Percentiles rank a stretch among this genome's conserved stretches.
Evolutionary conservation across 2,329 filamentous ascomycete genomes (phyloP).

Genomic region (Cladosporium halotolerans): DNA sequence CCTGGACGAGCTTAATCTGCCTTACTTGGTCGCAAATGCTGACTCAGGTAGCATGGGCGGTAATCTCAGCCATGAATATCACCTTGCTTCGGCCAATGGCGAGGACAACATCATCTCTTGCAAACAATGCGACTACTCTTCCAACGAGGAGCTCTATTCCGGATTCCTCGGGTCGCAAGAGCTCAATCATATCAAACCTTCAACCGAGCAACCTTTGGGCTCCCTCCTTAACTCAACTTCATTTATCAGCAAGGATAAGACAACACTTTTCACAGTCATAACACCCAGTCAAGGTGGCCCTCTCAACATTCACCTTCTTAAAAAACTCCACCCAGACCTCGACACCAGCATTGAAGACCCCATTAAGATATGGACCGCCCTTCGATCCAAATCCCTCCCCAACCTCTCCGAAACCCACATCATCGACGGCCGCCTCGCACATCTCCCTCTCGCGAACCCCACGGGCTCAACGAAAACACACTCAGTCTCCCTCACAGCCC

Average conservation of each 20-base stretch:
- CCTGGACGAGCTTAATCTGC: slow-evolving; percentile 76
- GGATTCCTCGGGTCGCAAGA: neutral
- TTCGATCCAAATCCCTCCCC: slow-evolving; percentile 11
- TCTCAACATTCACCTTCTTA: slow-evolving; percentile 59
- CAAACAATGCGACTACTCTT: slow-evolving; percentile 63
- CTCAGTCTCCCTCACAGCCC: slow-evolving; percentile 58
- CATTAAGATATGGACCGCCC: slow-evolving; percentile 12
- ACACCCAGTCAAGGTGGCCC: slow-evolving; percentile 25
- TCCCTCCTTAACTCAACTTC: neutral
- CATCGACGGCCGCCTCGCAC: slow-evolving; percentile 13
- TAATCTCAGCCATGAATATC: slow-evolving; percentile 88
- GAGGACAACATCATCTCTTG: slow-evolving; percentile 83
- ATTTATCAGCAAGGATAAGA: slow-evolving; percentile 58
- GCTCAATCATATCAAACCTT: neutral
- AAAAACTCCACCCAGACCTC: slow-evolving; percentile 58
- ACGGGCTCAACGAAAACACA: neutral
- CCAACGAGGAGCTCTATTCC: slow-evolving; percentile 72
- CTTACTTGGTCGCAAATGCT: slow-evolving; percentile 77
- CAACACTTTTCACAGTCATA: slow-evolving; percentile 62
- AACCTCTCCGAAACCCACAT: slow-evolving; percentile 15
- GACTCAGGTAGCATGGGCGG: slow-evolving; percentile 97
- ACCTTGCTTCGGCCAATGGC: slow-evolving; percentile 70
- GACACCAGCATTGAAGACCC: slow-evolving; percentile 62
- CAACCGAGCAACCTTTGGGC: neutral
- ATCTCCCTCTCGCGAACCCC: neutral